A percentile compares a stretch with the other conserved stretches of the same genome.
Conservation (phyloP, 768 basidiomycete species). For the Macrolepiota fuliginosa region DNA sequence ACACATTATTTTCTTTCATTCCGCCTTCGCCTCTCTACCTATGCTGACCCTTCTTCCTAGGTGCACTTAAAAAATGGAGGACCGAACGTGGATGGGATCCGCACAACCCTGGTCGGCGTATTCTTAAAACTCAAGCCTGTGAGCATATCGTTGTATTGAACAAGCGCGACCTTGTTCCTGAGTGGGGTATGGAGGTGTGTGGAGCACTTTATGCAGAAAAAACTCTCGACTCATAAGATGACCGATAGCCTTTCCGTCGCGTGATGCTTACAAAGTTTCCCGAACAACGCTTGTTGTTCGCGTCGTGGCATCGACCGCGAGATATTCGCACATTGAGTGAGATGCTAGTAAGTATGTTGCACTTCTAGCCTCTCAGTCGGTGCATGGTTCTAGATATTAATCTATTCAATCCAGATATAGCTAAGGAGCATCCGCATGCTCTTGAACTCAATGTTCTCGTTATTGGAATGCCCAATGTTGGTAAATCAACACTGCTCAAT, state of each 20-base stretch:
- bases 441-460: slow-evolving; percentile 87
- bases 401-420: slow-evolving; percentile 48
- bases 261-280: slow-evolving; percentile 74
- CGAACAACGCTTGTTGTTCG: slow-evolving; percentile 65
- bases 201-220: neutral
- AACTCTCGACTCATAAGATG: slow-evolving; percentile 14
- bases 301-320: slow-evolving; percentile 65
- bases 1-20: neutral
- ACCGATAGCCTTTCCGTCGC: slow-evolving; percentile 62
- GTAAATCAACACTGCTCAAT: slow-evolving; percentile 94
- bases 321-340: slow-evolving; percentile 66
- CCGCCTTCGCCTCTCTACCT: too few species aligned
- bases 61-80: slow-evolving; percentile 66
- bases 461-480: slow-evolving; percentile 98
- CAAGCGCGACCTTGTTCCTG: slow-evolving; percentile 88
- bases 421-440: slow-evolving; percentile 63
- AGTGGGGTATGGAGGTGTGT: slow-evolving; percentile 83
- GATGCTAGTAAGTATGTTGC: slow-evolving; percentile 70
- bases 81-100: slow-evolving; percentile 61
- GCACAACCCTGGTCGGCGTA: slow-evolving; percentile 36
- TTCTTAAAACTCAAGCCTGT: slow-evolving; percentile 47
- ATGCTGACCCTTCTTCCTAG: slow-evolving; percentile 31
- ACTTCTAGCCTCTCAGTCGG: slow-evolving; percentile 13
- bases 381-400: slow-evolving; percentile 4
- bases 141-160: slow-evolving; percentile 91